Base-by-base conservation (phyloP, 179 eudicot species). In the Beta macrorhiza region DNA sequence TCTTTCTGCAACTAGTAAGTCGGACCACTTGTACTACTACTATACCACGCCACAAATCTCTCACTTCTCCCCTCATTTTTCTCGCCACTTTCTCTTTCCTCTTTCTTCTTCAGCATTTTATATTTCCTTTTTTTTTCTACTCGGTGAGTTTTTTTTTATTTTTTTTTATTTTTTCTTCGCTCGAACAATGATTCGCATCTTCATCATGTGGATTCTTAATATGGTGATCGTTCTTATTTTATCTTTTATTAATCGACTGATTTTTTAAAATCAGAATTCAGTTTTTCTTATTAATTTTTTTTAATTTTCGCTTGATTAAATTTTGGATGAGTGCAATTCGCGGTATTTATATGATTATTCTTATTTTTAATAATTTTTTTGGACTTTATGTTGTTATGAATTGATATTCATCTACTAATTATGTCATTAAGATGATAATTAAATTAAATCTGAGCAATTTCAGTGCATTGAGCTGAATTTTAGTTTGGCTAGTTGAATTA, bases 391-490 rank as follows among this genome's bases (percentile, higher is more conserved):
- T 37, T 37, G 42, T 37, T 37, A 37, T 37, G 42, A 3, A 37
- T 37, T 37, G 42, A 37, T 37, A 37, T 37, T 37, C 4, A 37
- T 37, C 42, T 37, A 37, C 42, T 37, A 37, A 37, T 37, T 37
- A 37, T 37, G 42, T 37, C 42, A 37, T 37, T 17, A 5, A 63
- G 0, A 14, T 67, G 72, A 42, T 49, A 49, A 37, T 37, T 61
- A 63, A 67, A 12, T 32, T 37, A 37, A 13, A 57, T 42, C 29
- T 12, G 70, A 32, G n/a, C 8, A 3, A 32, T 20, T 51, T 25
- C 12, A 8, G 12, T 72, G 61, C 16, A 72, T 72, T 51, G 76
- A 14, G 76, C 12, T 51, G 45, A 72, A 72, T 72, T 72, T 72
- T 19, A 22, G 61, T 22, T 22, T 52, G 20, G 57, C 0, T 9